Base-by-base conservation (phyloP, 1,284 basidiomycete genomes). In the Leccinum solheimii region DNA sequence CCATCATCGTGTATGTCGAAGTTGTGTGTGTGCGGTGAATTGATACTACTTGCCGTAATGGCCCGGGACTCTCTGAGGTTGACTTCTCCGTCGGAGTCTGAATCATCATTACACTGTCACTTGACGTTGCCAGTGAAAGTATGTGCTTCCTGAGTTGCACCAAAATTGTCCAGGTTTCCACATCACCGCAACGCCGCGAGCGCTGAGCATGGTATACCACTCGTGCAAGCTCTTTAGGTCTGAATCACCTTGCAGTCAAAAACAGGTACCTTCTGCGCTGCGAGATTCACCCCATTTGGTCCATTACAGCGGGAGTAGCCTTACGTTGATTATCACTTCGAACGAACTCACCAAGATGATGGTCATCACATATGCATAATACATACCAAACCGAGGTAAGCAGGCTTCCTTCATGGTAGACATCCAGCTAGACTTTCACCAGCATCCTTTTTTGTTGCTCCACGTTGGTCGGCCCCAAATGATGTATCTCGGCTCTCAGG, bases 361-460 rank as follows among this genome's bases (percentile, higher is more conserved):
- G 34, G 13, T 13, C 34, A 36, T 36, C 34, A 14, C 13, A 34
- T 34, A 34, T 13, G 32, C 34, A 36, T 6, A 36, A 36, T 36
- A 3, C 34, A 36, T 34, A 34, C 34, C 34, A 34, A 34, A 34
- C 34, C 34, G 1, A 36, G 34, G 34, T 36, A 36, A 36, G 34
- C 13, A 36, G 13, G 34, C 13, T 36, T 36, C 6, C 34, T 36
- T 2, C 5, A 13, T 34, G 34, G 13, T 36, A 36, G 34, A 84
- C 82, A 64, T 72, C 68, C 8, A 85, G 86, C 2, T 79, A 77
- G 50, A 76, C 74, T 0, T 82, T 86, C 60, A 81, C 83, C 13
- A 86, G 86, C 62, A 52, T 89, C 26, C 69, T 77, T 34, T 48
- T 40, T 14, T 27, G 4, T 21, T 13, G 16, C 23, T 27, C 52